phyloP scores from a whole-genome alignment of 805 yeast species.

The Zygoascus flipseniorum region DNA sequence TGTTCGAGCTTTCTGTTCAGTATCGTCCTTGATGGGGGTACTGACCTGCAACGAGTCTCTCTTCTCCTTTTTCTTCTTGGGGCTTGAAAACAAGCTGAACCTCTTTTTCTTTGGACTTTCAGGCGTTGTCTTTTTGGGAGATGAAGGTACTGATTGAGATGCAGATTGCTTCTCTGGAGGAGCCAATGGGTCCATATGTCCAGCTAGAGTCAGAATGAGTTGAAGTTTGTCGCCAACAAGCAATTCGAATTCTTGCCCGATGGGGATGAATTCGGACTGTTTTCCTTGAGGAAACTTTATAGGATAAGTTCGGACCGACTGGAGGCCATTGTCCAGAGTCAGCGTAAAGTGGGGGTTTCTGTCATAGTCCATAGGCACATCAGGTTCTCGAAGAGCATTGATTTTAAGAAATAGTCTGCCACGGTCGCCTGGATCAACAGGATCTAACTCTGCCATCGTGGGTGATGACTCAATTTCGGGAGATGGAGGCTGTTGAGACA shows the following conservation, averaged over 20 bases:
- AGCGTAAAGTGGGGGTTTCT: slow-evolving; percentile 42
- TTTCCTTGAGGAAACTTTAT: slow-evolving; percentile 10
- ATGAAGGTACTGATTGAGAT: not conserved
- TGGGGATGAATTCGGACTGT: slow-evolving; percentile 22
- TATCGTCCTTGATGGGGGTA: not conserved
- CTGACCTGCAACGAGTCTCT: not conserved
- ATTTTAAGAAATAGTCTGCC: slow-evolving; percentile 22
- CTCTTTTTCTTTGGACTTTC: slow-evolving; percentile 13
- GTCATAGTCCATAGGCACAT: slow-evolving; percentile 30
- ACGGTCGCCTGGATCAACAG: slow-evolving; percentile 15
- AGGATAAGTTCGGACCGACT: slow-evolving; percentile 60
- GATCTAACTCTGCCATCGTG: slow-evolving; percentile 13
- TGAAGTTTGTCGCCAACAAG: slow-evolving; percentile 54
- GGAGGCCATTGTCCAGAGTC: slow-evolving; percentile 67
- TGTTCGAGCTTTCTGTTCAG: slow-evolving; percentile 4
- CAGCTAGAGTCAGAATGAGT: slow-evolving; percentile 63
- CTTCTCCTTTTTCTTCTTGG: slow-evolving; percentile 8
- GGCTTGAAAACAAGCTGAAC: slow-evolving; percentile 13
- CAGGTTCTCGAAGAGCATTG: slow-evolving; percentile 25
- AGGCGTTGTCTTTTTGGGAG: slow-evolving; percentile 1
- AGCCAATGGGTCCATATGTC: slow-evolving; percentile 23
- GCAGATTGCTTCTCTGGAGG: not conserved
- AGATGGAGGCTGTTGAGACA: slow-evolving; percentile 5
- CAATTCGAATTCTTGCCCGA: slow-evolving; percentile 74
- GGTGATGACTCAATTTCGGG: slow-evolving; percentile 10